phyloP scores from a whole-genome alignment of 495 filamentous ascomycete species.

The Xylaria sp. region DNA sequence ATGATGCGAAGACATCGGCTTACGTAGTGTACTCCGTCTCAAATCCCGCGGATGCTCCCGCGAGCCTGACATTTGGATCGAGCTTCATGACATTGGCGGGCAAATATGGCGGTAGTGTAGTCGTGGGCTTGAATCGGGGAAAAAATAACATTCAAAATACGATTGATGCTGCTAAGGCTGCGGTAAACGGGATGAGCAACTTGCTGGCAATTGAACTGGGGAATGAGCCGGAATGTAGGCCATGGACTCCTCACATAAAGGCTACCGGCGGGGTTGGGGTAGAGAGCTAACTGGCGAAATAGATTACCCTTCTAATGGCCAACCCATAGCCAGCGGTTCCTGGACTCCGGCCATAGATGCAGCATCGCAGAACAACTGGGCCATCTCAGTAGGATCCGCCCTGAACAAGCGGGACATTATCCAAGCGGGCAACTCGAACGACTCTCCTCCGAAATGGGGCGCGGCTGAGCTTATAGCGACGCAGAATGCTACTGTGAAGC shows the following conservation, averaged over 20 bases:
- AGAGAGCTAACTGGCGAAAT: conserved; percentile 14
- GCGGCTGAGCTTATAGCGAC: conserved; percentile 56
- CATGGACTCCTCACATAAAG: background rate
- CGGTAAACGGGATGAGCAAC: conserved; percentile 53
- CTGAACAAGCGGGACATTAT: conserved; percentile 54
- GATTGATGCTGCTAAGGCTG: conserved; percentile 59
- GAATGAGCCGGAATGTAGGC: conserved; percentile 67
- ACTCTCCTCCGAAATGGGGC: conserved; percentile 58
- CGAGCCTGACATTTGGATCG: conserved; percentile 62
- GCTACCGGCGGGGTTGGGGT: background rate
- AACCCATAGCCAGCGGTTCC: conserved; percentile 60
- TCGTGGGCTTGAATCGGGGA: conserved; percentile 64
- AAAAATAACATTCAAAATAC: conserved; percentile 63
- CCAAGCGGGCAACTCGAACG: conserved; percentile 66
- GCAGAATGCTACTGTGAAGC: conserved; percentile 54
- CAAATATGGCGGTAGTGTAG: conserved; percentile 59
- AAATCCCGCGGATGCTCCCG: conserved; percentile 58
- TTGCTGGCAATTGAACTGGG: conserved; percentile 66
- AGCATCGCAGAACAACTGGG: conserved; percentile 62
- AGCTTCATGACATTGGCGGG: conserved; percentile 61
- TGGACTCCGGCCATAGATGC: conserved; percentile 63
- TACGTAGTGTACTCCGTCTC: conserved; percentile 66
- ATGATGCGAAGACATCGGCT: conserved; percentile 55
- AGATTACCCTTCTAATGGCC: conserved; percentile 51
- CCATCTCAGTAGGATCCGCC: conserved; percentile 57